Evolutionary conservation across 192 early-diverging fungal species (phyloP).

Genomic region (Diversispora eburnea): DNA sequence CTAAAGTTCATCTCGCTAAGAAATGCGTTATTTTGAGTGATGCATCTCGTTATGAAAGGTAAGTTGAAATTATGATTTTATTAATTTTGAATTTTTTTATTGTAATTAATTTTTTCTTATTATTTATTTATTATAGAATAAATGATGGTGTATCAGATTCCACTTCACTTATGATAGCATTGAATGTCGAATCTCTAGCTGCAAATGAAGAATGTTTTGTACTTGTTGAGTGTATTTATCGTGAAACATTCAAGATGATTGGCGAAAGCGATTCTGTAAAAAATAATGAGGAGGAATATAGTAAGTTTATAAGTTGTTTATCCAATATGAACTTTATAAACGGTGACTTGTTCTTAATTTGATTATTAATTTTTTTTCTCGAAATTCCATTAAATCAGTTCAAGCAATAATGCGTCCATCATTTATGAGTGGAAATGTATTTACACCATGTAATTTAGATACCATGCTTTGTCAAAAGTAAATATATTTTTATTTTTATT

Average conservation of each 20-base stretch:
- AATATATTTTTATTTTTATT: background rate
- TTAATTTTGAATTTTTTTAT: background rate
- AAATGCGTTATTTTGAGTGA: conserved; percentile 58
- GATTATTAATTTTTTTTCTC: background rate
- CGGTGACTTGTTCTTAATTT: background rate
- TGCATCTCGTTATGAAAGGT: conserved; percentile 1
- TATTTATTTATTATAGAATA: background rate
- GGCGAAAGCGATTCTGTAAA: conserved; percentile 58
- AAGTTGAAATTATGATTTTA: background rate
- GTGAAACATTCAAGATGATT: conserved; percentile 74
- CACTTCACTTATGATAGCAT: conserved; percentile 55
- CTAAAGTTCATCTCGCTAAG: conserved; percentile 50
- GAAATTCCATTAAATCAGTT: conserved; percentile 28
- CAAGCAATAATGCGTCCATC: conserved; percentile 63
- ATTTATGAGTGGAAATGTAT: conserved; percentile 72
- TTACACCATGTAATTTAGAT: conserved; percentile 66
- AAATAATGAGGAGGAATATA: conserved; percentile 49
- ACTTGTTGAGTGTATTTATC: conserved; percentile 68
- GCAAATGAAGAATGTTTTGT: conserved; percentile 52
- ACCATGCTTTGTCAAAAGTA: conserved; percentile 65
- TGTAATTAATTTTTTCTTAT: background rate
- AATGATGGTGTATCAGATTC: conserved; percentile 51
- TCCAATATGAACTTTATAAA: background rate
- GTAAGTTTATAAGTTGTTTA: conserved; percentile 15
- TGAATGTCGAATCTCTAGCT: conserved; percentile 63